phyloP scores from a whole-genome alignment of 2,329 filamentous ascomycete species.

The Aspergillus latus region DNA sequence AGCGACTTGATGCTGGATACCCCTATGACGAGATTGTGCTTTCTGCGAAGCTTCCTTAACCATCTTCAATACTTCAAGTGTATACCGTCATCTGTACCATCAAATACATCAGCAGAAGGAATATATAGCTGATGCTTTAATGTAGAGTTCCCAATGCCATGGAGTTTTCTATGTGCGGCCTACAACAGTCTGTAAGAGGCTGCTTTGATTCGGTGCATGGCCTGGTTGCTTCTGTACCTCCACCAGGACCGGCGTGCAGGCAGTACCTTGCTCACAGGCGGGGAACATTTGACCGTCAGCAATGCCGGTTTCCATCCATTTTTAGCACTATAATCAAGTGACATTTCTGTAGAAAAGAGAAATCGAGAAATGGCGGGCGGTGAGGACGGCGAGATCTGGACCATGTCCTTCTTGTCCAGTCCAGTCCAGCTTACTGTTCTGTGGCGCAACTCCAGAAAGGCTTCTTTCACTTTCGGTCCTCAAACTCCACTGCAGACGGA shows the following conservation, averaged over 20 bases:
- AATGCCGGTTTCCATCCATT: not conserved
- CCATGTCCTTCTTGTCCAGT: not conserved
- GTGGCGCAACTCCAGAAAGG: slow-evolving; percentile 9
- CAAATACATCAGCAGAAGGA: not conserved
- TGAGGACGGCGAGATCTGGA: slow-evolving; percentile 14
- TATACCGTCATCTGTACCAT: too few relatives aligned
- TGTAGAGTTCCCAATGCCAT: not conserved
- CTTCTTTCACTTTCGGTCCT: not conserved
- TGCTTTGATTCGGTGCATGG: not conserved
- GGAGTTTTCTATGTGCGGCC: not conserved
- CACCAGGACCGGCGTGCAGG: not conserved
- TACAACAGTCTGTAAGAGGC: not conserved
- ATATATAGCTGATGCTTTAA: not conserved
- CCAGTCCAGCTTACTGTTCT: not conserved
- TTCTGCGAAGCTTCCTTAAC: not conserved
- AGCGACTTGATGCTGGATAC: slow-evolving; percentile 7
- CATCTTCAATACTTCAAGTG: too few relatives aligned
- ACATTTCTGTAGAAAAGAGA: not conserved
- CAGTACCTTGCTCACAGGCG: not conserved
- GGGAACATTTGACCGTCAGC: not conserved
- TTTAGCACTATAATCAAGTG: not conserved
- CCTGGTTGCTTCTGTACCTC: not conserved
- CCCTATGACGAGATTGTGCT: slow-evolving; percentile 1
- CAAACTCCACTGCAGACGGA: not conserved
- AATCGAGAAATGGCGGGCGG: slow-evolving; percentile 3